Percentiles rank a stretch among this genome's conserved stretches.
Conservation (phyloP, 306 rosid species). For the Vigna unguiculata region DNA sequence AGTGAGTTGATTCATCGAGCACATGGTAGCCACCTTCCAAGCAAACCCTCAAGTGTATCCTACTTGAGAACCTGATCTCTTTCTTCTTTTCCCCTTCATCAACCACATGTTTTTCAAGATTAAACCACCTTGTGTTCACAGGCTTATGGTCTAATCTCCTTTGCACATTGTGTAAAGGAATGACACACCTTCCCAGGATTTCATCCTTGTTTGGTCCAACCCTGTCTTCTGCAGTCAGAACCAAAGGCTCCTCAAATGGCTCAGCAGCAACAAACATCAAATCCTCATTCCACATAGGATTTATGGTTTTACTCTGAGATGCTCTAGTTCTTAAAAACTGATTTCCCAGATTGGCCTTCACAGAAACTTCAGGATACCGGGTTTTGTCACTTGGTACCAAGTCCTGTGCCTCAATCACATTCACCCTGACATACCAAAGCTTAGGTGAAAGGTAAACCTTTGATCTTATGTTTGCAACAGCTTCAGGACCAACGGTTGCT, state of each 20-base stretch:
- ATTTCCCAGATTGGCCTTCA: conserved; percentile 62
- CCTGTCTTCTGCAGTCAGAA: conserved; percentile 71
- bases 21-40: conserved; percentile 92
- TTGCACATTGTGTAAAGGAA: conserved; percentile 75
- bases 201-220: conserved; percentile 73
- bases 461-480: conserved; percentile 64
- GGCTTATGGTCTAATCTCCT: conserved; percentile 80
- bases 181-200: conserved; percentile 67
- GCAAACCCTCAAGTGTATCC: conserved; percentile 72
- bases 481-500: conserved; percentile 67
- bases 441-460: conserved; percentile 84
- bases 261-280: conserved; percentile 80
- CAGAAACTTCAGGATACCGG: conserved; percentile 74
- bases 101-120: conserved; percentile 70
- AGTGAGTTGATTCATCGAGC: conserved; percentile 84
- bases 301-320: conserved; percentile 68
- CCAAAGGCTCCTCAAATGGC: conserved; percentile 77
- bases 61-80: conserved; percentile 72
- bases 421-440: conserved; percentile 91
- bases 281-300: conserved; percentile 89
- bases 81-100: conserved; percentile 70
- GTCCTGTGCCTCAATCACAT: conserved; percentile 88
- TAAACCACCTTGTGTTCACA: conserved; percentile 77
- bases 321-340: conserved; percentile 65
- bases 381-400: conserved; percentile 68